Evolutionary conservation across 2,329 filamentous ascomycete species (phyloP), one percentile per base, ranked within the genome.

Genomic region (Pseudogymnoascus sp.): DNA sequence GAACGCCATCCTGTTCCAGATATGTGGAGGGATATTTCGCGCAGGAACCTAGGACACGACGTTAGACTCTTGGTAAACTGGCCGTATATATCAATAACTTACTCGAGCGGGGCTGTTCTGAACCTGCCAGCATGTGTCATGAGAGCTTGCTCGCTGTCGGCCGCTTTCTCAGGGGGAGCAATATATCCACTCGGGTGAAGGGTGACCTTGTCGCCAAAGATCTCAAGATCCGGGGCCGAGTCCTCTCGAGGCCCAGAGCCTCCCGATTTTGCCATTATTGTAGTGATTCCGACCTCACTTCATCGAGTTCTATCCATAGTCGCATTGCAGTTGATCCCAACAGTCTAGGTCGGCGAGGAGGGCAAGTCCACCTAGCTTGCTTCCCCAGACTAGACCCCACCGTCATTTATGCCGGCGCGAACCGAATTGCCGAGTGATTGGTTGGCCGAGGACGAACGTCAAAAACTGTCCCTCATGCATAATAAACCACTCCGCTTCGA

Each of bases 1-100:
- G 90, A 91, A 65, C 95, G 90, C 95, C 95, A 99, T 74, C 93
- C 93, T 61, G 90, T 89, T 62, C 95, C 95, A 11, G 91, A 93
- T 67, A 97, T 89, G 76, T 97, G 93, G 35, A 96, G 82, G 56
- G 90, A 95, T 35, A 99, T 88, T 79, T 99, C 95, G 68, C 92
- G 91, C 31, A 97, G 85, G 74, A 97, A 97, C 67, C 92, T 74
- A 66, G n/a, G 63, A n/a, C 24, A n/a, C 24, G 19, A 5, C 35
- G 16, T 61, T 26, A 61, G 24, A 24, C 31, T 19, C 50, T 33
- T 56, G 29, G 29, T 13, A 35, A 13, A 56, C 29, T 33, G 50
- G 16, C 10, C 7, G 50, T 14, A 56, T 56, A 56, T 56, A 59
- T 53, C 62, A 60, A 66, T 59, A 37, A 68, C 76, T 60, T 75